Evolutionary conservation across 2,329 filamentous ascomycete genomes (phyloP), one percentile per base, ranked within the genome.

Genomic region (Phialocephala subalpina): DNA sequence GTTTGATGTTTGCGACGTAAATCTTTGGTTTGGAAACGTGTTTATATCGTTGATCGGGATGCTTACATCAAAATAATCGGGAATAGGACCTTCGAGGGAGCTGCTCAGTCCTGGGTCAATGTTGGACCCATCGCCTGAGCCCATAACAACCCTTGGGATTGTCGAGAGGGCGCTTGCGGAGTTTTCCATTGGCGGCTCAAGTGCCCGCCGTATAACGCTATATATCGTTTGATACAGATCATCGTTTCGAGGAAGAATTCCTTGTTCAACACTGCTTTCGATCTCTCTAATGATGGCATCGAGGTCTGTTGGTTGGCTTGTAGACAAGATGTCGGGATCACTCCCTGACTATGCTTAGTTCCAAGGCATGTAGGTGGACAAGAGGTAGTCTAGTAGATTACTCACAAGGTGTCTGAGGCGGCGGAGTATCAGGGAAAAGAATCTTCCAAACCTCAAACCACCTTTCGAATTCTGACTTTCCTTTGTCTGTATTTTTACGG

Each of bases 371-470:
- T 42, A 14, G 38, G 12, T 42, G 12, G 5, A 42, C 5, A 6
- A 14, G 12, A 42, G 47, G 16, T 20, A n/a, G n/a, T n/a, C n/a
- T n/a, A n/a, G 20, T 12, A 14, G n/a, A 4, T 4, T 25, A 40
- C 33, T 38, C 22, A 58, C 56, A 58, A 35, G 56, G 56, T 5
- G 14, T 40, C 12, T 16, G n/a, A 6, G 56, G 56, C 8, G 29
- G 56, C 2, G 2, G 7, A 40, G 22, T 14, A 9, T n/a, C 56
- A n/a, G 56, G 56, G 36, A 58, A 38, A 22, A 58, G 56, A 2
- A 59, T 59, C n/a, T 59, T 33, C 57, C 57, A 59, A 12, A 59
- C 47, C 2, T 59, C 57, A 47, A 20, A 59, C 57, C 57, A 59
- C 42, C 47, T 59, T 20, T 45, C 20, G 29, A 59, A 59, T 7